Base-by-base conservation (phyloP, 1,284 basidiomycete genomes). In the Athelia sp. region DNA sequence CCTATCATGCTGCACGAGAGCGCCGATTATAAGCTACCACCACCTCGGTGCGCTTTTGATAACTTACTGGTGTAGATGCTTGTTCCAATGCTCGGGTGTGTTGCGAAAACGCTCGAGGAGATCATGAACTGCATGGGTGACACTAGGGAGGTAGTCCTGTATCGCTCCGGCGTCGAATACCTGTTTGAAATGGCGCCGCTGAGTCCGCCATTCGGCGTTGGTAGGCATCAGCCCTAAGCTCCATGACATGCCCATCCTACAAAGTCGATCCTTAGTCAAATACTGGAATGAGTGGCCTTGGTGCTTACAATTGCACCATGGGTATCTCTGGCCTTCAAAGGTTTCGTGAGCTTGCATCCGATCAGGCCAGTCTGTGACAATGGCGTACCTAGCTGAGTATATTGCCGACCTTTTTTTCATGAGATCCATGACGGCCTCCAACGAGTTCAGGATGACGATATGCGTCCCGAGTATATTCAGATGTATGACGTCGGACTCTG, bases 401-500 rank as follows among this genome's bases (percentile, higher is more conserved):
- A 65, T 67, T 1, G 65, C 60, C 0, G 69, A 69, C 9, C 68
- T 59, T 49, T 63, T 69, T 34, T 74, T 71, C 35, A 76, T 56
- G 9, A 76, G 56, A 14, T 74, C 74, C 0, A 54, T 57, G 0
- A 64, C 66, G 1, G 64, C 64, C 38, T 70, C 61, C 1, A 56
- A 38, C 4, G 70, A 66, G 47, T 72, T 68, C 17, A 76, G 55
- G 9, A 76, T 57, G 43, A 76, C 52, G 26, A 75, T 58, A 1
- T 62, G 62, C 3, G 57, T 66, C 1, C 71, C 71, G 1, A 64
- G 57, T 4, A 67, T 55, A 26, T 66, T 55, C 19, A 74, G 46
- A 50, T 71, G 64, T 9, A 71, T 55, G 10, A 74, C 67, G 48
- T 73, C 70, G 4, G 64, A 66, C 19, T 62, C 70, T 70, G 23